Conservation (phyloP, 1,139 yeast genomes). For the Geotrichum phurueaensis region DNA sequence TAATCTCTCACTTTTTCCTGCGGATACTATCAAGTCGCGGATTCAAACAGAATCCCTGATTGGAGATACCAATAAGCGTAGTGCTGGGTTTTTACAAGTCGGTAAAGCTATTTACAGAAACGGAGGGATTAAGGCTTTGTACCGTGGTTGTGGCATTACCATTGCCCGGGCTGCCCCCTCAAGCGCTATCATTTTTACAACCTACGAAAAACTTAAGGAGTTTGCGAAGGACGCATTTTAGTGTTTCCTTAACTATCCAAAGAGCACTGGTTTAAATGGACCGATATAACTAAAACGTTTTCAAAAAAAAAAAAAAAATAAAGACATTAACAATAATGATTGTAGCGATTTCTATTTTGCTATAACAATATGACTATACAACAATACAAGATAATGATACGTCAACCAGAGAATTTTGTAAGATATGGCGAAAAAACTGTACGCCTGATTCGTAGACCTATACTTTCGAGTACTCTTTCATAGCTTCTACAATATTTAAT, state of each 20-base stretch:
- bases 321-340: too few relatives aligned
- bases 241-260: not conserved
- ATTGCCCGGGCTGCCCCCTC: constrained; percentile 80
- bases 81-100: constrained; percentile 34
- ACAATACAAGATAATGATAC: too few relatives aligned
- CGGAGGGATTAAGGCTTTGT: constrained; percentile 62
- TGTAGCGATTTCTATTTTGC: too few relatives aligned
- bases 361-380: too few relatives aligned
- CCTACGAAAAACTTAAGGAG: constrained; percentile 61
- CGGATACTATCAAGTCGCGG: constrained; percentile 82
- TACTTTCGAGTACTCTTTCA: too few relatives aligned
- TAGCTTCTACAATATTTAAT: too few relatives aligned
- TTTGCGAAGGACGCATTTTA: not conserved
- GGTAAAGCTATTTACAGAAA: constrained; percentile 38
- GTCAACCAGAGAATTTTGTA: too few relatives aligned
- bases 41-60: constrained; percentile 62
- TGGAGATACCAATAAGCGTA: not conserved
- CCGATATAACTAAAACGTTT: not conserved
- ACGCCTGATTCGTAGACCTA: too few relatives aligned
- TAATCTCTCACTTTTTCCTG: constrained; percentile 76
- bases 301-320: too few relatives aligned
- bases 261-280: not conserved
- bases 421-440: too few relatives aligned
- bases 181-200: constrained; percentile 76
- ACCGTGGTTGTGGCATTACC: constrained; percentile 82